Evolutionary conservation across 306 rosid species (phyloP), one percentile per base, ranked within the genome.

Genomic region (Pachyrhizus erosus): DNA sequence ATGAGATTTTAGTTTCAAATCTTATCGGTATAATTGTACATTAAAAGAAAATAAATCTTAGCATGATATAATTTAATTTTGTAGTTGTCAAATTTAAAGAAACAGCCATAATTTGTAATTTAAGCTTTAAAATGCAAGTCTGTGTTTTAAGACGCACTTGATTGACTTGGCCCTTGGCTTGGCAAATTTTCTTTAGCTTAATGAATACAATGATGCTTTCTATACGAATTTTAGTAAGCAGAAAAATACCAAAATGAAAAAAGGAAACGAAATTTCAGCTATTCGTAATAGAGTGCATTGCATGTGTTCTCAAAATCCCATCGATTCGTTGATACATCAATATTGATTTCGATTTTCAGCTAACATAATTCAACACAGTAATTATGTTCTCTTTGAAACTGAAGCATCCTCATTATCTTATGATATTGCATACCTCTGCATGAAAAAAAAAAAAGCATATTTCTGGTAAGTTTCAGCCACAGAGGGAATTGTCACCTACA

Each of bases 381-480:
- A 82, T 76, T 1, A 75, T 75, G 77, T 7, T 54, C 49, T 21
- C 29, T 64, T 62, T 64, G 75, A 73, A 79, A 55, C 20, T 7
- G 7, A 80, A 70, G 71, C 84, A 70, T 72, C 18, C 34, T 42
- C 20, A 37, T 51, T 9, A 43, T 80, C 34, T n/a, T 21, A 20
- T 23, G 46, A 54, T 2, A 20, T 37, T 21, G 45, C 57, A 78
- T 15, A 21, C 2, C 68, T 67, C 6, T 40, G 83, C 83, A 54
- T 48, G 26, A 18, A n/a, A 79, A 64, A n/a, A 79, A 64, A 55
- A 29, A 79, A 57, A n/a, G 14, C 72, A 43, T 55, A 43, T 60
- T 46, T 71, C 9, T 80, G n/a, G 37, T 14, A 45, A 12, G 78
- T 80, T 42, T 48, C 54, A 48, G 78, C 78, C 84, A 46, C 57